Evolutionary conservation across 257 asterid species (phyloP).

Genomic region (Paraleonurus japonicus): DNA sequence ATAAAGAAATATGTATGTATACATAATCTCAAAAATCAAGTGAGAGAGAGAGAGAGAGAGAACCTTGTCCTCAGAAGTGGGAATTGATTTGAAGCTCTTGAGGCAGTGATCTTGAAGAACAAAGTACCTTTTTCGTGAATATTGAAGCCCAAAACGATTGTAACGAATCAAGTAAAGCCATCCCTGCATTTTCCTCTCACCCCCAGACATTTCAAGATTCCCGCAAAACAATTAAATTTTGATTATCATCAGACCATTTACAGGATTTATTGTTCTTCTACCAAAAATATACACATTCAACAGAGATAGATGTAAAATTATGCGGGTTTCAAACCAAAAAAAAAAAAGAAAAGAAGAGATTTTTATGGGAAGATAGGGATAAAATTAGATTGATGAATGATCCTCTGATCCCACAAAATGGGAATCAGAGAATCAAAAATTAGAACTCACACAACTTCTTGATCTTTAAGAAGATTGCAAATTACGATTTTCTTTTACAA

Average conservation of each 20-base stretch:
- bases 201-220: slow-evolving; percentile 33
- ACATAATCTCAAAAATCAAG: background rate
- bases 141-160: slow-evolving; percentile 71
- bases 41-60: too few relatives aligned
- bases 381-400: slow-evolving; percentile 33
- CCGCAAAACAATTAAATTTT: background rate
- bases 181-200: slow-evolving; percentile 69
- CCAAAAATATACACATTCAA: background rate
- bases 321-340: slow-evolving; percentile 1
- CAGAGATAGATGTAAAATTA: background rate
- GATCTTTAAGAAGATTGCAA: slow-evolving; percentile 28
- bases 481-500: background rate
- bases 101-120: slow-evolving; percentile 80
- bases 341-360: background rate
- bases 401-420: slow-evolving; percentile 66
- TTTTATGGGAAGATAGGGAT: background rate
- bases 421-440: slow-evolving; percentile 70
- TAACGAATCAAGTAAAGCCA: slow-evolving; percentile 83
- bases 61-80: slow-evolving; percentile 63
- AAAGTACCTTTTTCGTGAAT: slow-evolving; percentile 83
- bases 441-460: slow-evolving; percentile 28
- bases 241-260: slow-evolving; percentile 15
- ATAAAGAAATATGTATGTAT: background rate
- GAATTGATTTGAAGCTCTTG: slow-evolving; percentile 78
- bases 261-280: background rate